Evolutionary conservation across 2,329 filamentous ascomycete species (phyloP), one percentile per base, ranked within the genome.

Genomic region (Aspergillus costaricaensis): DNA sequence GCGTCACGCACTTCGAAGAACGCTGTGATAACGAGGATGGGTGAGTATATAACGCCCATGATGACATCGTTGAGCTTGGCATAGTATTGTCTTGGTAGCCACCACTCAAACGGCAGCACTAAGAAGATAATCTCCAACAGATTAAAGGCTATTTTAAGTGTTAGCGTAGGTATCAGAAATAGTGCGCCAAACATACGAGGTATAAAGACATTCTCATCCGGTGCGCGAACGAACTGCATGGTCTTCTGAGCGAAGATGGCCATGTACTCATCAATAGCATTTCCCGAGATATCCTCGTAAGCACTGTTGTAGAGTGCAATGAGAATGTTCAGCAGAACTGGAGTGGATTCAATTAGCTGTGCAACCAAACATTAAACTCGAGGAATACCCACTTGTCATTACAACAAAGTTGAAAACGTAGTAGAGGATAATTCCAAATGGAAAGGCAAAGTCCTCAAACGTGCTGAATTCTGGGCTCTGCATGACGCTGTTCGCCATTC

Each of bases 171-270:
- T 2, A 3, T 14, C 5, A 14, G 39, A 12, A 7, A 5, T n/a
- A 36, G 19, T 25, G 4, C 21, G 56, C n/a, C 10, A 23, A 12
- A 70, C 77, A 66, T 70, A 81, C 79, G 95, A 0, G 95, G 88
- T 70, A 99, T 96, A 78, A 95, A 99, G 58, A 99, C 95, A 68
- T 99, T 99, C 76, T 99, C 95, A 69, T 99, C 95, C 0, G 95
- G 95, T 0, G 95, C 95, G 52, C 95, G 91, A 17, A 98, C 91
- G 70, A 97, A 99, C 70, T 96, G 92, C 85, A 98, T 91, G 0
- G 95, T 97, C 78, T 96, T 96, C 67, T 96, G 91, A 0, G 91
- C 85, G 77, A 96, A 97, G 3, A 98, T 85, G 0, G 92, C 94
- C 74, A 99, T 88, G 77, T 92, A 99, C 76, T 99, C 95, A 75